These are phyloP conservation scores for Elsinoe perseae DNA, from an alignment of 2,329 filamentous ascomycete genomes.

Conservation along the genomic window DNA sequence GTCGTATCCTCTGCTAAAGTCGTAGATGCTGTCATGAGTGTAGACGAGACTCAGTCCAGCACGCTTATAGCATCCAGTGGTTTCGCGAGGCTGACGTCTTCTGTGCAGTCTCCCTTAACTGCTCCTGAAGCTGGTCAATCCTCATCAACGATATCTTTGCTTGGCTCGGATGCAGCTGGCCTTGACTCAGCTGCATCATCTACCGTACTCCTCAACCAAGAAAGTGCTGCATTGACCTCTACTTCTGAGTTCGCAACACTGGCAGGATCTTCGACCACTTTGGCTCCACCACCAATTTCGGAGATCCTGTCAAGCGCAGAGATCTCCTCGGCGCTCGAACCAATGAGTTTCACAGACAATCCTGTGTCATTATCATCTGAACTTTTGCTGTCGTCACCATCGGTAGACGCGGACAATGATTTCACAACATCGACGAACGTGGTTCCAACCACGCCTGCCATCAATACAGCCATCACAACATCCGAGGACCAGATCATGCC, in stretches of 20 bases:
- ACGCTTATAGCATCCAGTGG: background rate
- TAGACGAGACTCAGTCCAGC: background rate
- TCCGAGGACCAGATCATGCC: too few relatives aligned
- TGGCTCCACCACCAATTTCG: background rate
- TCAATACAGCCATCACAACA: too few relatives aligned
- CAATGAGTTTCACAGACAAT: too few relatives aligned
- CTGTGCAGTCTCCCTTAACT: background rate
- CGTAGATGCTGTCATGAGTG: background rate
- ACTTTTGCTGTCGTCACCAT: too few relatives aligned
- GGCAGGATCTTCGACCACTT: background rate
- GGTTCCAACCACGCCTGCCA: too few relatives aligned
- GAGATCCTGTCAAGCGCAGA: too few relatives aligned
- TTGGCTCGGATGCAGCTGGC: background rate
- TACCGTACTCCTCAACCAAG: background rate
- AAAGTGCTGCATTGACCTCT: background rate
- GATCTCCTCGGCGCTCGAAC: too few relatives aligned
- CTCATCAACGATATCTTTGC: background rate
- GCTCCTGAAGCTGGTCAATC: constrained; percentile 2
- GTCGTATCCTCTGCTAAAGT: background rate
- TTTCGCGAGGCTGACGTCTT: background rate
- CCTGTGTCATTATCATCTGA: too few relatives aligned
- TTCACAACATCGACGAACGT: too few relatives aligned
- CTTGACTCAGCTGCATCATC: background rate
- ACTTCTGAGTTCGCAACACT: background rate
- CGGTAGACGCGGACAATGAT: too few relatives aligned